Evolutionary conservation across 2,329 filamentous ascomycete species (phyloP).

Genomic region (Cladosporium cucumerinum): DNA sequence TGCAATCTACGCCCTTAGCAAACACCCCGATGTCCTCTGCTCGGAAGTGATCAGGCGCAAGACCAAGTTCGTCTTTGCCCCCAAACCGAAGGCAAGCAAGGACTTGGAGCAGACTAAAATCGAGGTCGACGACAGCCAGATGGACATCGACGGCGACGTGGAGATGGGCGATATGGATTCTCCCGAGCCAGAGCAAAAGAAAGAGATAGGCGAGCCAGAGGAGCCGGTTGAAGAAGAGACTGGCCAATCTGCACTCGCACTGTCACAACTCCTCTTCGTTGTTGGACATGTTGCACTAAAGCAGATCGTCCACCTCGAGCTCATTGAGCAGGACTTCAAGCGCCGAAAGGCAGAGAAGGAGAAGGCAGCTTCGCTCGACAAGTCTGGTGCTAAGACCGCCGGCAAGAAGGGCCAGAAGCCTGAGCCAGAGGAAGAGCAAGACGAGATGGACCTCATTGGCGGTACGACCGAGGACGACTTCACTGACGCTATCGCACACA

Average conservation of each 20-base stretch:
- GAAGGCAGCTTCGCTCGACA: slow-evolving; percentile 48
- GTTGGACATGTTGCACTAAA: slow-evolving; percentile 97
- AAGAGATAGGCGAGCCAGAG: slow-evolving; percentile 22
- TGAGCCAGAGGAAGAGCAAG: slow-evolving; percentile 61
- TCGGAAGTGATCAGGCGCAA: slow-evolving; percentile 86
- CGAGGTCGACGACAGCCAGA: slow-evolving; percentile 26
- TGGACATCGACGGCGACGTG: slow-evolving; percentile 36
- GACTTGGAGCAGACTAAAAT: slow-evolving; percentile 27
- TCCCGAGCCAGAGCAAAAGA: slow-evolving; percentile 22
- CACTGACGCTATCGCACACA: slow-evolving; percentile 78
- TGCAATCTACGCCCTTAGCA: slow-evolving; percentile 90
- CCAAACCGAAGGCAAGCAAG: slow-evolving; percentile 41
- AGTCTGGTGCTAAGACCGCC: slow-evolving; percentile 35
- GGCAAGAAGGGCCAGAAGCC: slow-evolving; percentile 50
- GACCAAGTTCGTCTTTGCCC: slow-evolving; percentile 73
- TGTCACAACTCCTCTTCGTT: slow-evolving; percentile 90
- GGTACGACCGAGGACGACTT: slow-evolving; percentile 95
- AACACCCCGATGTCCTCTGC: slow-evolving; percentile 89
- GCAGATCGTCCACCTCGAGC: slow-evolving; percentile 94
- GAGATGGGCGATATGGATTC: slow-evolving; percentile 38
- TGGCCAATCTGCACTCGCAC: slow-evolving; percentile 54
- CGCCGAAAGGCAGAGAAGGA: slow-evolving; percentile 88
- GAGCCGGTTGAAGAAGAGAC: slow-evolving; percentile 18
- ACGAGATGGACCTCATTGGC: slow-evolving; percentile 93
- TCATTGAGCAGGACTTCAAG: slow-evolving; percentile 98